phyloP scores from a whole-genome alignment of 306 rosid genomes.

The Cicer cuneatum region DNA sequence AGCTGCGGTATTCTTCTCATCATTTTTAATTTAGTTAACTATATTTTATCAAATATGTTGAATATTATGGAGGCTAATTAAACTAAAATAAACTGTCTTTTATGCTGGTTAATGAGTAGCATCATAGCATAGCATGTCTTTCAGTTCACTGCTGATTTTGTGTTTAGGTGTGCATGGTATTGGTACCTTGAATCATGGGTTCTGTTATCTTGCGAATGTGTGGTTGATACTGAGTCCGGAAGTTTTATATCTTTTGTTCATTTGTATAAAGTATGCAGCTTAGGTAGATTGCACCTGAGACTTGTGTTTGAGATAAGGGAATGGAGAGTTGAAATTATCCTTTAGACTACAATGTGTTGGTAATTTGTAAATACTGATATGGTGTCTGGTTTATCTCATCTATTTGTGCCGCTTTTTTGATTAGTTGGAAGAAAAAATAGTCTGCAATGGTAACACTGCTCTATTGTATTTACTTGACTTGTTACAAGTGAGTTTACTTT shows the following conservation, averaged over 20 bases:
- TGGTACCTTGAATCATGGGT: constrained; percentile 8
- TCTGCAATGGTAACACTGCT: constrained; percentile 47
- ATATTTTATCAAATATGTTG: constrained; percentile 2
- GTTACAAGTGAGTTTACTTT: constrained; percentile 11
- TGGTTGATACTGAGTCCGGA: constrained; percentile 7
- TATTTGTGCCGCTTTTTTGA: constrained; percentile 28
- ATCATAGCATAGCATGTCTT: not conserved
- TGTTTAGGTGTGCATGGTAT: constrained; percentile 17
- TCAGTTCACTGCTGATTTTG: constrained; percentile 7
- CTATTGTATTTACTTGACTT: constrained; percentile 33
- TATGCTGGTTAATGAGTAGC: not conserved
- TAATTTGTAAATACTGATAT: constrained; percentile 26
- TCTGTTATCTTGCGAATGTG: constrained; percentile 21
- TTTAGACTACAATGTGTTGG: constrained; percentile 13
- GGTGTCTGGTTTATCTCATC: constrained; percentile 45
- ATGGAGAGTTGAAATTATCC: constrained; percentile 18
- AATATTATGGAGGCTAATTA: not conserved
- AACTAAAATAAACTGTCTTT: constrained; percentile 12
- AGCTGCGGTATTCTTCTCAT: constrained; percentile 71
- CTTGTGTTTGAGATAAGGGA: not conserved
- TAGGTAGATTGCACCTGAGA: constrained; percentile 1
- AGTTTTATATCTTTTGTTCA: not conserved
- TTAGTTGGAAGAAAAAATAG: constrained; percentile 44
- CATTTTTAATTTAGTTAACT: constrained; percentile 24
- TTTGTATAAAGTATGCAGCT: constrained; percentile 21